phyloP scores from a whole-genome alignment of 2,329 filamentous ascomycete genomes.

The Phaeosphaeriaceae sp. region DNA sequence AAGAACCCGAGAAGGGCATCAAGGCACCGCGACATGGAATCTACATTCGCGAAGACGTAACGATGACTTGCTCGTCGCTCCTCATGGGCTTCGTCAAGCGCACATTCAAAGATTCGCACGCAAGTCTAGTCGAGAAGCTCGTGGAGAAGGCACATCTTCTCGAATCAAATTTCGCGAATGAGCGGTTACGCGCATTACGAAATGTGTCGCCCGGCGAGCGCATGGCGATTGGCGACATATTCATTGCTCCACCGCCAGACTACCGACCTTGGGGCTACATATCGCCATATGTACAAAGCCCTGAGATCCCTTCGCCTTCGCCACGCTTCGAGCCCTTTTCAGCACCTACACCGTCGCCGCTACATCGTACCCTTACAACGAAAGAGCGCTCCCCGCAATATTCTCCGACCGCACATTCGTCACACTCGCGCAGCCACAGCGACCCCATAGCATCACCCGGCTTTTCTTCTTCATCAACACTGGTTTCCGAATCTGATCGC shows the following conservation, averaged over 20 bases:
- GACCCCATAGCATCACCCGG: constrained; percentile 28
- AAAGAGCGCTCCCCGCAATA: constrained; percentile 4
- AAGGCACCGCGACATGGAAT: constrained; percentile 72
- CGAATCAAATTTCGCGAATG: constrained; percentile 43
- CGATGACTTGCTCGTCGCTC: constrained; percentile 80
- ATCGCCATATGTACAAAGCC: constrained; percentile 8
- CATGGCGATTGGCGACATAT: constrained; percentile 42
- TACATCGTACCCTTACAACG: constrained; percentile 2
- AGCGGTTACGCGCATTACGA: constrained; percentile 38
- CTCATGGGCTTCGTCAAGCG: constrained; percentile 80
- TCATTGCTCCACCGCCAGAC: constrained; percentile 45
- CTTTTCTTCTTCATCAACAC: constrained; percentile 25
- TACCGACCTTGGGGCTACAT: constrained; percentile 22
- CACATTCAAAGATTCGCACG: constrained; percentile 79
- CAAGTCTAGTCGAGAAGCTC: constrained; percentile 67
- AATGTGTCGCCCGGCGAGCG: constrained; percentile 40
- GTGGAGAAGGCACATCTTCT: constrained; percentile 47
- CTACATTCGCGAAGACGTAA: constrained; percentile 85
- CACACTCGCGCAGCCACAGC: constrained; percentile 29
- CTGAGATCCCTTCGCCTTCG: background rate
- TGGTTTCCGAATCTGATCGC: constrained; percentile 14
- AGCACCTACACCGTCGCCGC: background rate
- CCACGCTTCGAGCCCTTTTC: background rate
- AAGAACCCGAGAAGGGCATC: constrained; percentile 71
- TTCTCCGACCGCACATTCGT: constrained; percentile 17